These are phyloP conservation scores for Ophiostoma fasciatum DNA, from an alignment of 2,329 filamentous ascomycete genomes.

Conservation along the genomic window DNA sequence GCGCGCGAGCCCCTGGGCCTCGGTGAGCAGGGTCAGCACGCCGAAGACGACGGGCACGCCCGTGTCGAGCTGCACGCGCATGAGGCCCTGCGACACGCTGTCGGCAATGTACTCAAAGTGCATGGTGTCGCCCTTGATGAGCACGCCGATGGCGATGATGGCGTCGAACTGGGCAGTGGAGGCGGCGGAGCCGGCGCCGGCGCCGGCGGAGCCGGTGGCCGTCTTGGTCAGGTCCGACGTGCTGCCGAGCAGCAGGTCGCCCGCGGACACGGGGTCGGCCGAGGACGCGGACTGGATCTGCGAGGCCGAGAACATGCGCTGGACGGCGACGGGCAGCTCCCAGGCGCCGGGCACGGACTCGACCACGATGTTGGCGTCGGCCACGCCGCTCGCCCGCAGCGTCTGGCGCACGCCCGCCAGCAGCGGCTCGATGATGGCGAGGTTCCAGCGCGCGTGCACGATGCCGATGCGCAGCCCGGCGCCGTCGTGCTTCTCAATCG, in stretches of 20 bases:
- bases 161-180: constrained; percentile 66
- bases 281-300: constrained; percentile 63
- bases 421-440: constrained; percentile 70
- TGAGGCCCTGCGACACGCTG: constrained; percentile 76
- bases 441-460: constrained; percentile 93
- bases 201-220: constrained; percentile 35
- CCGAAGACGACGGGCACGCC: constrained; percentile 87
- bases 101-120: constrained; percentile 99
- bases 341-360: constrained; percentile 89
- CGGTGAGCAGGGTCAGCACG: constrained; percentile 72
- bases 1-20: constrained; percentile 74
- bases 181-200: constrained; percentile 18
- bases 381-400: constrained; percentile 65
- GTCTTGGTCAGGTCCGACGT: constrained; percentile 61
- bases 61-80: constrained; percentile 83
- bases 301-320: constrained; percentile 75
- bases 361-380: constrained; percentile 73
- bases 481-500: constrained; percentile 46
- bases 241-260: constrained; percentile 56
- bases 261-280: constrained; percentile 47
- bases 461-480: constrained; percentile 78
- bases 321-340: constrained; percentile 83
- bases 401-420: constrained; percentile 66
- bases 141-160: constrained; percentile 83
- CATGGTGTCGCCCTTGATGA: constrained; percentile 98